Evolutionary conservation across 768 basidiomycete genomes (phyloP).

Genomic region (Scleroderma bovista): DNA sequence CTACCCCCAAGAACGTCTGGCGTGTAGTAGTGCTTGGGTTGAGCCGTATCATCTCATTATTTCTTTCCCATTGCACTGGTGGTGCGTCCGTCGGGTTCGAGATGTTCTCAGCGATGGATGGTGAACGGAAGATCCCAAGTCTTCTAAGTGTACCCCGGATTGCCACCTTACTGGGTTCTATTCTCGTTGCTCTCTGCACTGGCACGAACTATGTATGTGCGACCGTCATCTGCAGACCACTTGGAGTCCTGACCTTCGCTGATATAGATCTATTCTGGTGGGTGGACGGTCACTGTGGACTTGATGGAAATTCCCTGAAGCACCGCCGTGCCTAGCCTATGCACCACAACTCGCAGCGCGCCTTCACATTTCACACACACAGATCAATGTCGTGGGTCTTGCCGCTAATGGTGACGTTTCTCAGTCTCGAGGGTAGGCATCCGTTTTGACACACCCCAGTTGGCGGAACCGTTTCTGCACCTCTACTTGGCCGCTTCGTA

Average conservation of each 20-base stretch:
- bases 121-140: neutral
- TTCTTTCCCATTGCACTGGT: too few species aligned
- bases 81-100: neutral
- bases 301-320: neutral
- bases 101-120: neutral
- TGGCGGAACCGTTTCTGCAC: slow-evolving; percentile 38
- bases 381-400: slow-evolving; percentile 70
- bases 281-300: neutral
- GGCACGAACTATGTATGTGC: slow-evolving; percentile 63
- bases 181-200: slow-evolving; percentile 50
- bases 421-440: neutral
- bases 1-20: too few species aligned
- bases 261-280: slow-evolving; percentile 10
- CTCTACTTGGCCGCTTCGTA: slow-evolving; percentile 68
- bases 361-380: slow-evolving; percentile 65
- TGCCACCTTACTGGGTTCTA: slow-evolving; percentile 43
- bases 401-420: slow-evolving; percentile 52
- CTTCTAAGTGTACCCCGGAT: slow-evolving; percentile 38
- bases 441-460: slow-evolving; percentile 39
- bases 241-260: neutral
- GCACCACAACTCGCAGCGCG: slow-evolving; percentile 71
- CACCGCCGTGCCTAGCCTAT: slow-evolving; percentile 47
- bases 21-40: too few species aligned
- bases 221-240: neutral
- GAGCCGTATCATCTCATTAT: too few species aligned